Base-by-base conservation (phyloP, 2,329 filamentous ascomycete species). In the Monosporascus cannonballus region DNA sequence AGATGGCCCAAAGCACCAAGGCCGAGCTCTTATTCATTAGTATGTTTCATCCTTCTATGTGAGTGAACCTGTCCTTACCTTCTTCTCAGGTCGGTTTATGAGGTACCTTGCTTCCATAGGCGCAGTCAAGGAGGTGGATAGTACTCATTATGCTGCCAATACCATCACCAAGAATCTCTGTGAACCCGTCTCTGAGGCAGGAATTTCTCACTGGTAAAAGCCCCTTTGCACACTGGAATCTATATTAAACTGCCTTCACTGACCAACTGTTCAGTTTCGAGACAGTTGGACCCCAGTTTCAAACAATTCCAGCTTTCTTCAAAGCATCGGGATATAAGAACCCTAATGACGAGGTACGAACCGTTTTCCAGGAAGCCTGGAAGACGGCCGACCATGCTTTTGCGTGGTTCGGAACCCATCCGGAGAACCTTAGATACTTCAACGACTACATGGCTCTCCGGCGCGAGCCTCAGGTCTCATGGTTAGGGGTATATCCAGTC, bases 401-500 rank as follows among this genome's bases (percentile, higher is more conserved):
- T 44, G 20, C 49, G 15, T 60, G 53, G 55, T 51, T 61, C 15
- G 22, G 15, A 4, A 25, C 55, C 3, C 53, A 60, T 34, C 57
- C 59, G 1, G 48, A 52, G 17, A 11, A 57, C 2, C 45, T 62
- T 30, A 25, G 11, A 2, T 30, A 59, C 46, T 63, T 65, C 57
- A 56, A 62, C 25, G 37, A 51, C 14, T 61, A 54, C 53, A 63
- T 63, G 60, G 57, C 57, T 8, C 27, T 57, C 17, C 56, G 57
- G 1, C 55, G 58, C 5, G 20, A 56, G 25, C 45, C 55, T 5
- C 47, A 56, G 5, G 20, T 51, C 7, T 56, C 58, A 1, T 64
- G 61, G 61, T 51, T 65, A 2, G 27, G 44, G 1, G 58, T 62
- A 18, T 63, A 61, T 45, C 61, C 62, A 11, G 54, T 63, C 1